Evolutionary conservation across 352 stramenopile genomes (phyloP), one percentile per base, ranked within the genome.

Genomic region (Phytophthora sp.): DNA sequence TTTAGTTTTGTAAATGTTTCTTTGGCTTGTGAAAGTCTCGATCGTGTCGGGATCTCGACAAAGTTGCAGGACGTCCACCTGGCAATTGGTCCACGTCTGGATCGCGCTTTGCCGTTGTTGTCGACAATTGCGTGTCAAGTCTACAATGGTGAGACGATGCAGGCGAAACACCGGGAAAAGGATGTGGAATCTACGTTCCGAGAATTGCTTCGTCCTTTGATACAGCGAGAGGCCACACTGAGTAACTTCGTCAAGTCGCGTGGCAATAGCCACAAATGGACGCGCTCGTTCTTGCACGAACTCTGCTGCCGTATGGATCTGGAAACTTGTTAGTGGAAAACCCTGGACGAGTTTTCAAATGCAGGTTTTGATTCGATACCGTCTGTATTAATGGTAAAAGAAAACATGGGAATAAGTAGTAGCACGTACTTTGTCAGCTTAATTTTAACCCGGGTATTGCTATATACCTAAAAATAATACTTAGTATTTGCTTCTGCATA

Each of bases 291-390:
- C 23, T 49, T 87, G 35, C 71, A 82, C 41, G 50, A 79, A n/a
- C 52, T 87, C 15, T 71, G 64, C 41, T 58, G 61, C 30, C 51
- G 55, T 7, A 78, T 84, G 71, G 76, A 83, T 54, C 26, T 79
- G 15, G 55, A 76, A 41, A 58, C 61, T 11, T 66, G 64, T 44
- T 35, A 55, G 7, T 45, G 18, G 59, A n/a, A 26, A n/a, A n/a
- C n/a, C n/a, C n/a, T n/a, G n/a, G n/a, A n/a, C n/a, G n/a, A n/a
- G n/a, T n/a, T n/a, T n/a, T n/a, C n/a, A n/a, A n/a, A n/a, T n/a
- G n/a, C n/a, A n/a, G n/a, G n/a, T n/a, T n/a, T n/a, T n/a, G n/a
- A n/a, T n/a, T n/a, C n/a, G n/a, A n/a, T n/a, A n/a, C n/a, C n/a
- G n/a, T n/a, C n/a, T n/a, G n/a, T n/a, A n/a, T n/a, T n/a, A n/a